Evolutionary conservation across 352 stramenopile species (phyloP).

Genomic region (Phytophthora agathidicida): DNA sequence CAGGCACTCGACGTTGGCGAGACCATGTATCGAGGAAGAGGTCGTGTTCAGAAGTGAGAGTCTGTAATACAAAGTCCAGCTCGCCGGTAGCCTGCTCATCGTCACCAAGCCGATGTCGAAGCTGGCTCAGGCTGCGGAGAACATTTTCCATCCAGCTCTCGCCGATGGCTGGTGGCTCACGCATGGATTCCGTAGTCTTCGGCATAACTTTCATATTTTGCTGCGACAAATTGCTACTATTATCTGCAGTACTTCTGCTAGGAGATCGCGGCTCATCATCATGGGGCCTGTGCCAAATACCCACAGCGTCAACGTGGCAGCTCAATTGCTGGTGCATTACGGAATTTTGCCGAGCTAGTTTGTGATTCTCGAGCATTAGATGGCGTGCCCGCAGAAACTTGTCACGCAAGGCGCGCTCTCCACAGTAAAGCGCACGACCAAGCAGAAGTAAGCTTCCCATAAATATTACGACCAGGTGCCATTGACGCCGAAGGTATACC

Average conservation of each 20-base stretch:
- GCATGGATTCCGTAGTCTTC: neutral
- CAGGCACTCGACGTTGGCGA: conserved; percentile 24
- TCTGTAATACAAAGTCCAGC: conserved; percentile 74
- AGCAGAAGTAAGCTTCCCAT: conserved; percentile 42
- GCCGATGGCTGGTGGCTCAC: conserved; percentile 39
- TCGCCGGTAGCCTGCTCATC: conserved; percentile 47
- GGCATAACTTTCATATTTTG: neutral
- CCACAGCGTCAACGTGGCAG: conserved; percentile 62
- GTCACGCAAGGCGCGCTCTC: conserved; percentile 40
- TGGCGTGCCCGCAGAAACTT: conserved; percentile 67
- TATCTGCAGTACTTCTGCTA: conserved; percentile 1
- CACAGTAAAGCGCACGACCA: conserved; percentile 46
- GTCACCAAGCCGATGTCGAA: conserved; percentile 49
- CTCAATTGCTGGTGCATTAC: conserved; percentile 76
- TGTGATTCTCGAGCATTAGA: conserved; percentile 68
- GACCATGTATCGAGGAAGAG: conserved; percentile 53
- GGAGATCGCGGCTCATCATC: conserved; percentile 1
- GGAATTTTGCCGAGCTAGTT: conserved; percentile 61
- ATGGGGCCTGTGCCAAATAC: conserved; percentile 37
- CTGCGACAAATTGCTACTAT: conserved; percentile 5
- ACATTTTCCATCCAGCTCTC: conserved; percentile 82
- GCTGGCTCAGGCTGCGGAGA: conserved; percentile 54
- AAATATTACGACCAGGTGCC: conserved; percentile 61
- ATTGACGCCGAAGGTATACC: conserved; percentile 46
- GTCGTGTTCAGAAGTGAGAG: conserved; percentile 68